Evolutionary conservation across 305 asterid genomes (phyloP), one percentile per base, ranked within the genome.

Genomic region (Fraxinus platypoda): DNA sequence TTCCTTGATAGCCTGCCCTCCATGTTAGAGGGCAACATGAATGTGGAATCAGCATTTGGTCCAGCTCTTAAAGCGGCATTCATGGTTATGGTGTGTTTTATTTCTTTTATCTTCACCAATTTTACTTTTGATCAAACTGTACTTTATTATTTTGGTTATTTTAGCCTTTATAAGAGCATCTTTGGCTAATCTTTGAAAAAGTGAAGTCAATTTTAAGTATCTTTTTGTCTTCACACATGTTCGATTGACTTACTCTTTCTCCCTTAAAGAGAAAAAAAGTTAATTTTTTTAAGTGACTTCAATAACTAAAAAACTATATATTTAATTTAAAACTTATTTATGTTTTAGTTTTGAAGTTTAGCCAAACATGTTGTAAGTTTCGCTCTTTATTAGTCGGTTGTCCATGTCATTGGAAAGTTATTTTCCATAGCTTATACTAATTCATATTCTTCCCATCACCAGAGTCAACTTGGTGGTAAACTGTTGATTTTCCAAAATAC

Each of bases 41-140:
- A 92, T 87, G 94, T 96, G 68, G 99, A 96, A 90, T 94, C 99
- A 77, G 99, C 98, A 83, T 96, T 96, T 88, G 99, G 99, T 82
- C 99, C 99, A 70, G 98, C 99, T 88, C 98, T 96, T 82, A 93
- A 89, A 91, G 93, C 97, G 28, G 94, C 98, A 78, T 92, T 88
- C 85, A 91, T 94, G 97, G 91, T 96, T 85, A 92, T 93, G 99
- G 99, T 96, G 89, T 28, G 97, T 83, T 70, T 76, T 5, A 41
- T 54, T 71, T 75, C 68, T 88, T 84, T 85, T 75, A 28, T 59
- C 12, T 21, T 28, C 19, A 59, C 30, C 80, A 15, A 74, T 64
- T 77, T 76, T 68, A 25, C 68, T 11, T 43, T 83, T 77, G 54
- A 71, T 52, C 74, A 37, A 33, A 25, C 33, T 35, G 68, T 81